Percentiles rank a stretch among this genome's conserved stretches.
phyloP scores from a whole-genome alignment of 2,329 filamentous ascomycete genomes.

The Apiospora hydei region DNA sequence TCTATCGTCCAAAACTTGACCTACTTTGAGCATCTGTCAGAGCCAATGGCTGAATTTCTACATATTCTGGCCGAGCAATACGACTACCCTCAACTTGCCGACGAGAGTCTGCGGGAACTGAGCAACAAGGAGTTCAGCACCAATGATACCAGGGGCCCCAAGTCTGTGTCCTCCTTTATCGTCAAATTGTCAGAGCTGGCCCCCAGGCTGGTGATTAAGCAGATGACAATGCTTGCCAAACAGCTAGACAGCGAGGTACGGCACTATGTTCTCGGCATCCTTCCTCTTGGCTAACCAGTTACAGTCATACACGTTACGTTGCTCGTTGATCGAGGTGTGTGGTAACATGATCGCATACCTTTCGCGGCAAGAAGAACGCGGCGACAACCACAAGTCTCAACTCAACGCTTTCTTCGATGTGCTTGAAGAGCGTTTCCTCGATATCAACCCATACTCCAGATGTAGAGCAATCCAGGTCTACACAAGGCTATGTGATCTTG shows the following conservation, averaged over 20 bases:
- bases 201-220: conserved; percentile 92
- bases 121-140: conserved; percentile 98
- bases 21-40: conserved; percentile 98
- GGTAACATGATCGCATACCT: conserved; percentile 93
- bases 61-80: conserved; percentile 97
- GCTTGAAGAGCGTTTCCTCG: conserved; percentile 92
- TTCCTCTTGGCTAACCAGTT: neutral
- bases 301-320: conserved; percentile 89
- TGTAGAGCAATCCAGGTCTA: conserved; percentile 94
- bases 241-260: conserved; percentile 84
- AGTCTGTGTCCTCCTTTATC: conserved; percentile 94
- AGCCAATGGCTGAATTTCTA: conserved; percentile 98
- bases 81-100: conserved; percentile 93
- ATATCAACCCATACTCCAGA: conserved; percentile 95
- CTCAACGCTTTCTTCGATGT: conserved; percentile 98
- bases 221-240: conserved; percentile 95
- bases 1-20: conserved; percentile 97
- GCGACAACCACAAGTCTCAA: conserved; percentile 92
- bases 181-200: conserved; percentile 91
- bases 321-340: conserved; percentile 94
- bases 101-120: conserved; percentile 91
- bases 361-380: conserved; percentile 88
- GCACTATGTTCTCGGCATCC: conserved; percentile 49
- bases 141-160: conserved; percentile 93
- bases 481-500: conserved; percentile 88